Evolutionary conservation across 2,329 filamentous ascomycete genomes (phyloP).

Genomic region (Epichloe uncinata): DNA sequence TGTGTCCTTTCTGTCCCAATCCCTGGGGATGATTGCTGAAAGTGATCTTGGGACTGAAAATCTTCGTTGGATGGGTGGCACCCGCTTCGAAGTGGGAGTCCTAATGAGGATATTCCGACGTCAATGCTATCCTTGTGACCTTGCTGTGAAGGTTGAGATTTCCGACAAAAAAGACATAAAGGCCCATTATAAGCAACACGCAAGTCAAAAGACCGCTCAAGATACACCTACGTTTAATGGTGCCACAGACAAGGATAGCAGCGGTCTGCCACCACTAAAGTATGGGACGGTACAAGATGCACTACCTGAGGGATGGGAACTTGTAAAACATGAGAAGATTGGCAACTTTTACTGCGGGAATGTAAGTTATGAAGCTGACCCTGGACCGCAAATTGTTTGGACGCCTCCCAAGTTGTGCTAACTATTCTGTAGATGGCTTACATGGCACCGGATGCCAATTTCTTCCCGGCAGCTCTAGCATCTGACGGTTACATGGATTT

Average conservation of each 20-base stretch:
- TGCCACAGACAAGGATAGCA: slow-evolving; percentile 15
- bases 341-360: slow-evolving; percentile 94
- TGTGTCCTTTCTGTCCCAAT: slow-evolving; percentile 83
- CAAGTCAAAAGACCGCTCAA: slow-evolving; percentile 17
- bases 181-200: slow-evolving; percentile 50
- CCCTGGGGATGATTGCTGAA: slow-evolving; percentile 82
- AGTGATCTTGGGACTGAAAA: slow-evolving; percentile 81
- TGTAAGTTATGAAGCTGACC: slow-evolving; percentile 28
- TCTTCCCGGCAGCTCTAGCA: slow-evolving; percentile 73
- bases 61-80: slow-evolving; percentile 81
- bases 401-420: background rate
- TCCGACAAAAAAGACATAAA: slow-evolving; percentile 62
- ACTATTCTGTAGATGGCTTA: slow-evolving; percentile 55
- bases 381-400: background rate
- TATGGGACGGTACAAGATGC: slow-evolving; percentile 72
- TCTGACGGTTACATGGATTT: slow-evolving; percentile 80
- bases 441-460: slow-evolving; percentile 76
- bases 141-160: slow-evolving; percentile 73
- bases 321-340: slow-evolving; percentile 60
- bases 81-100: slow-evolving; percentile 76
- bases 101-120: slow-evolving; percentile 62
- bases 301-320: slow-evolving; percentile 64
- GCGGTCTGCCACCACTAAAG: slow-evolving; percentile 55
- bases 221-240: background rate
- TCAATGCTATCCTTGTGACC: slow-evolving; percentile 75